A percentile compares a stretch with the other conserved stretches of the same genome.
Evolutionary conservation across 148 eudicot species (phyloP).

Genomic region (Cornus suecica): DNA sequence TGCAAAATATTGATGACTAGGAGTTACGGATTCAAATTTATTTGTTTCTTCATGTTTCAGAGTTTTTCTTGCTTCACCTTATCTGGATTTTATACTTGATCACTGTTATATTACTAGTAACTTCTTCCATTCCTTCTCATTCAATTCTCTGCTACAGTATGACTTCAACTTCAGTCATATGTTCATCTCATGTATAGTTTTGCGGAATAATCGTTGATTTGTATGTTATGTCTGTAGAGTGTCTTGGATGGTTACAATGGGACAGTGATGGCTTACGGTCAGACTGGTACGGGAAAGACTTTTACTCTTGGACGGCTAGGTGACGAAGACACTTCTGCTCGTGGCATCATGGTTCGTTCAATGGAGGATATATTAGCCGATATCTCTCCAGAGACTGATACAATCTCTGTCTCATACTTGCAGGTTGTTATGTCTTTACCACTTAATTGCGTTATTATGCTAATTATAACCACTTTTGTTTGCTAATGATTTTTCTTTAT

Average conservation of each 20-base stretch:
- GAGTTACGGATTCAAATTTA: too few relatives aligned
- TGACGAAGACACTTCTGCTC: conserved; percentile 83
- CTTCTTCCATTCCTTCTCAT: background rate
- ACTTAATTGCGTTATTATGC: background rate
- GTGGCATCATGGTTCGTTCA: conserved; percentile 99
- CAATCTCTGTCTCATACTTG: conserved; percentile 76
- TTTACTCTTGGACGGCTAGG: conserved; percentile 95
- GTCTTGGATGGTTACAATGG: conserved; percentile 98
- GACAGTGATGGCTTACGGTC: conserved; percentile 99
- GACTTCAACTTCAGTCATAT: background rate
- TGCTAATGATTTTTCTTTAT: background rate
- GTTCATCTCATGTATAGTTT: conserved; percentile 6
- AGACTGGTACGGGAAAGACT: conserved; percentile 98
- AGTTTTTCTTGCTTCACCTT: background rate
- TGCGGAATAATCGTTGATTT: conserved; percentile 15
- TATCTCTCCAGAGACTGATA: conserved; percentile 67
- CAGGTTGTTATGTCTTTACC: conserved; percentile 53
- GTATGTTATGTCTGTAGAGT: conserved; percentile 47
- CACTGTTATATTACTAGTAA: background rate
- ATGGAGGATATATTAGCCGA: conserved; percentile 94
- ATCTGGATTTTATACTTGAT: background rate
- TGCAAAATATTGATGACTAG: too few relatives aligned
- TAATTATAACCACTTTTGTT: background rate
- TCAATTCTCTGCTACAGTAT: background rate
- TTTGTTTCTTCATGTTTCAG: too few relatives aligned